Base-by-base conservation (phyloP, 73 alveolate genomes). In the Effrenium voratum region DNA sequence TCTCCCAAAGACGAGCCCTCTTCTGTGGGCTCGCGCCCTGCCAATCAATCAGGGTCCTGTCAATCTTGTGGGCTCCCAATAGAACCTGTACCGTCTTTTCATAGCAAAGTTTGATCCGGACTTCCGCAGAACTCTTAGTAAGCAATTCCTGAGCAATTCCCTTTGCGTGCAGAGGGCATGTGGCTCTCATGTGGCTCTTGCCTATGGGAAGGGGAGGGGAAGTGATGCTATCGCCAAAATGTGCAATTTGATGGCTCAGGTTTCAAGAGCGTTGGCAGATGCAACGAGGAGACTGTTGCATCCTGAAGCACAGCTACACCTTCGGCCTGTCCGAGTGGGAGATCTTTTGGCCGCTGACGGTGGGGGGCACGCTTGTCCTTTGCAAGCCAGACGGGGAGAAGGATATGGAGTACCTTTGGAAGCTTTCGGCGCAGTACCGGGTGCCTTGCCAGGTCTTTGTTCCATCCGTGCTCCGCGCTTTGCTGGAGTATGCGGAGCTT, bases 291-390 rank as follows among this genome's bases (percentile, higher is more conserved):
- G 88, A 77, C 57, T 77, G 66, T 30, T 38, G 55, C 28, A 77
- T 77, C 88, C 60, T 77, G 66, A 77, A 77, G 88, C 88, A 77
- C 63, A 77, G 88, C 41, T 81, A 47, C 92, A 81, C 92, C 47
- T 81, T 81, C 46, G 92, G 92, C 47, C 73, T 81, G 38, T 81
- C 92, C 43, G 92, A 81, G 73, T 81, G 92, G 92, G 92, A 81
- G 92, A 81, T 81, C n/a, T 81, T 81, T 50, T 81, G 92, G 92
- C 68, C 92, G 28, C 92, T 81, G 38, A 36, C 92, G 12, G 92
- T n/a, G 75, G 92, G 92, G 15, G 92, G 75, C 32, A 47, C 87
- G 26, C 22, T 66, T 5, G 38, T 16, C 43, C 40, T 66, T 12
- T 45, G 75, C 72, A 72, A 52, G 8, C 49, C 72, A 26, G 92